Evolutionary conservation across 2,329 filamentous ascomycete species (phyloP).

Genomic region (Microdochium nivale): DNA sequence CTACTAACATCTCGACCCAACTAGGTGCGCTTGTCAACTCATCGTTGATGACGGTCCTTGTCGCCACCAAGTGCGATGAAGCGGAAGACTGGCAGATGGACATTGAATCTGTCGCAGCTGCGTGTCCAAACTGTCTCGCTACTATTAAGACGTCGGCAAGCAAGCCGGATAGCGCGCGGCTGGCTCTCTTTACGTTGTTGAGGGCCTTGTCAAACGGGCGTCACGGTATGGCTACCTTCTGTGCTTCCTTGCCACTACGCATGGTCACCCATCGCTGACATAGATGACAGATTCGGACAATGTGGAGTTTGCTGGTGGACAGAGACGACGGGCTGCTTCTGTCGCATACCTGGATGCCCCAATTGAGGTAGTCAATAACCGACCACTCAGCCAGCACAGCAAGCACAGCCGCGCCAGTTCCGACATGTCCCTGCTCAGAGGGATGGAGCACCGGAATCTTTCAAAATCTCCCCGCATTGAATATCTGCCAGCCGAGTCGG

Average conservation of each 20-base stretch:
- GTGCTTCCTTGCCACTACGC: constrained; percentile 1
- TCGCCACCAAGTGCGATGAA: constrained; percentile 85
- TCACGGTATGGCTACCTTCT: not conserved
- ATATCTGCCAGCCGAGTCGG: constrained; percentile 23
- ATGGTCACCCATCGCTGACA: not conserved
- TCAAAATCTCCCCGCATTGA: constrained; percentile 41
- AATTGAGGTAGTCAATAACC: constrained; percentile 35
- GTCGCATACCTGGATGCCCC: constrained; percentile 52
- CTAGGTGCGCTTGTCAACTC: constrained; percentile 67
- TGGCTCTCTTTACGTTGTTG: constrained; percentile 69
- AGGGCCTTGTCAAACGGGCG: constrained; percentile 43
- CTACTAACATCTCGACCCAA: constrained; percentile 5
- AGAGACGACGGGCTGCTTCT: constrained; percentile 50
- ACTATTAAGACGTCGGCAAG: constrained; percentile 66
- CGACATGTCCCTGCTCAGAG: constrained; percentile 53
- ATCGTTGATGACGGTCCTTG: constrained; percentile 67
- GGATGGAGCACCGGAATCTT: constrained; percentile 28
- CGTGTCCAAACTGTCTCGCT: constrained; percentile 61
- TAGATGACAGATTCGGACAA: constrained; percentile 19
- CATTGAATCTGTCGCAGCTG: constrained; percentile 51
- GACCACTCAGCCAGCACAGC: constrained; percentile 51
- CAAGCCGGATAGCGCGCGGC: constrained; percentile 62
- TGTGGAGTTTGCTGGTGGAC: constrained; percentile 29
- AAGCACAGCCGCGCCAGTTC: constrained; percentile 65
- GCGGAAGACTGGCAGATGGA: constrained; percentile 64